Base-by-base conservation (phyloP, 2,329 filamentous ascomycete species). In the Sarocladium strictum region DNA sequence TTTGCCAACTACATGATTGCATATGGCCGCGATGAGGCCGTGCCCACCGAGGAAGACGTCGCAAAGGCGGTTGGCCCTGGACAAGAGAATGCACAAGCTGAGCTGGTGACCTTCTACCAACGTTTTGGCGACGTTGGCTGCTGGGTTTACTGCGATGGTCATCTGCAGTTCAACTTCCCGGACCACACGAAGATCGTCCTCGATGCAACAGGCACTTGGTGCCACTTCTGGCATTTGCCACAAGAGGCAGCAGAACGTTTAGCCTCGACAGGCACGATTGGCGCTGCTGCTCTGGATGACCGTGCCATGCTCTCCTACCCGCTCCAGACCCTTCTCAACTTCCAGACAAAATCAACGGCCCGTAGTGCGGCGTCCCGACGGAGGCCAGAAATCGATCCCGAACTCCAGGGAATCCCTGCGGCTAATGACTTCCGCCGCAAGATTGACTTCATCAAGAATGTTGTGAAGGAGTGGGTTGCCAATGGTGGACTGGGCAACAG, bases 111-210 rank as follows among this genome's bases (percentile, higher is more conserved):
- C 1, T 92, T 92, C 61, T 93, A 92, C 66, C 89, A 93, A 71
- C 79, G 89, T 49, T 86, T 90, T 57, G 88, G 89, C 41, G 88
- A 89, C 62, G 87, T 92, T 27, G 87, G 88, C 15, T 87, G 89
- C 69, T 92, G 88, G 88, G 84, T 85, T 51, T 93, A 93, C 63
- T 82, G 81, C 55, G 88, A 93, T 65, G 89, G 89, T 2, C 87
- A 89, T 62, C 78, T 92, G 60, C 55, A 90, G 81, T 89, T 93
- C 71, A 93, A 94, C 71, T 94, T 94, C 68, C 89, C 89, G 2
- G 89, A 94, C 61, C 89, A 94, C 67, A 93, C 89, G 56, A 94
- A 94, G 71, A 81, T 94, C 54, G 86, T 93, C 12, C 73, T 94
- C 24, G 89, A 90, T 56, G 74, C 85, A 1, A 81, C 86, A 27